Evolutionary conservation across 331 rosid species (phyloP).

Genomic region (Rosa hybrid): DNA sequence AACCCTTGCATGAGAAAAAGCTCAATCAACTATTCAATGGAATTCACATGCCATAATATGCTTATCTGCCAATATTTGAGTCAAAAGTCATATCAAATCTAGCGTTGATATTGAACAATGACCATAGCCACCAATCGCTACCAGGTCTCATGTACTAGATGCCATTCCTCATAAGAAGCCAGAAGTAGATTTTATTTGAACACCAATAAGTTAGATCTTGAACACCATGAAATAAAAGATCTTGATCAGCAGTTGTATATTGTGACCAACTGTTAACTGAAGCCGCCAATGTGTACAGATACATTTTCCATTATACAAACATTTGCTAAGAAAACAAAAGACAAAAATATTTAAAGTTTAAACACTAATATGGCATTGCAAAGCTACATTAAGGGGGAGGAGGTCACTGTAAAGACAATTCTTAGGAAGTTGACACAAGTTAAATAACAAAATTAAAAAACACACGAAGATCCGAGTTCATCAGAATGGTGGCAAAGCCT

Average conservation of each 20-base stretch:
- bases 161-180: neutral
- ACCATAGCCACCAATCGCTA: neutral
- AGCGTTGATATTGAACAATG: neutral
- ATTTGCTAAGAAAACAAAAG: neutral
- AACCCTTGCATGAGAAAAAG: too few species aligned
- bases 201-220: neutral
- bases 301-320: neutral
- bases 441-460: neutral
- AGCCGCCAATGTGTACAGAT: neutral
- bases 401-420: neutral
- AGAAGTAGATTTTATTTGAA: neutral
- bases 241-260: neutral
- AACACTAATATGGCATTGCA: neutral
- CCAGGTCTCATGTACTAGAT: too few species aligned
- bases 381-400: neutral
- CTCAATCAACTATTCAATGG: neutral
- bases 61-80: neutral
- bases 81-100: neutral
- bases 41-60: neutral
- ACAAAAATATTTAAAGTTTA: neutral
- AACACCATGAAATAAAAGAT: neutral
- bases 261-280: neutral
- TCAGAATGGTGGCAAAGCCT: slow-evolving; percentile 6
- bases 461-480: neutral
- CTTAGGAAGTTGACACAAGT: neutral